Evolutionary conservation across 1,284 basidiomycete species (phyloP), one percentile per base, ranked within the genome.

Genomic region (Trichosporon sp.): DNA sequence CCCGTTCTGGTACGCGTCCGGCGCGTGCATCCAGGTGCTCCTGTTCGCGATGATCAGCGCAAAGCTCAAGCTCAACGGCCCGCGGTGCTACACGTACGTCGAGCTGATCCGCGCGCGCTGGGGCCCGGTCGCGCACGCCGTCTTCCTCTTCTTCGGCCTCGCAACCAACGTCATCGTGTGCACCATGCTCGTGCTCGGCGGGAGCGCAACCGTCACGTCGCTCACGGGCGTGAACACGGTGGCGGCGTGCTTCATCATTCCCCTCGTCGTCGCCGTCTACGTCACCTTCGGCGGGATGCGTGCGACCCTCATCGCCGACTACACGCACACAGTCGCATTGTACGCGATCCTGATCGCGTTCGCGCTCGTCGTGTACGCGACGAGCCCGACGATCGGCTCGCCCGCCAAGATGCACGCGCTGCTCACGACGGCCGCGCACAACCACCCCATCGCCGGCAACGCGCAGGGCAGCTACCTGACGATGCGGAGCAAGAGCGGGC

Each of bases 201-300:
- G 91, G 0, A 88, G 88, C 0, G 91, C 91, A 0, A 92, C 91
- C 0, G 91, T 93, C 23, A 89, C 88, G 7, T 88, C 88, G 65
- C 83, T 96, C 58, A 94, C 93, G 0, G 91, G 91, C 0, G 92
- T 93, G 89, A 88, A 86, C 77, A 91, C 89, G n/a, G 86, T 91
- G 68, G 92, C 91, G 2, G 90, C 91, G 0, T 91, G 89, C 77
- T 92, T 93, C 85, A 85, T 93, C 27, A 82, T 84, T 66, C 83
- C 83, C 2, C 44, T 83, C 62, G 79, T 79, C 12, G 84, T 85
- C 15, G 76, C 78, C 21, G 71, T 81, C 62, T 85, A 84, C 79
- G 88, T 89, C 67, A 84, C 89, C 8, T 74, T 78, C 5, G 83
- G 87, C 86, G 77, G 88, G 78, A 76, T 86, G 78, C 80, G 85